Conservation (phyloP, 805 yeast species). For the Osmozyma mogii region DNA sequence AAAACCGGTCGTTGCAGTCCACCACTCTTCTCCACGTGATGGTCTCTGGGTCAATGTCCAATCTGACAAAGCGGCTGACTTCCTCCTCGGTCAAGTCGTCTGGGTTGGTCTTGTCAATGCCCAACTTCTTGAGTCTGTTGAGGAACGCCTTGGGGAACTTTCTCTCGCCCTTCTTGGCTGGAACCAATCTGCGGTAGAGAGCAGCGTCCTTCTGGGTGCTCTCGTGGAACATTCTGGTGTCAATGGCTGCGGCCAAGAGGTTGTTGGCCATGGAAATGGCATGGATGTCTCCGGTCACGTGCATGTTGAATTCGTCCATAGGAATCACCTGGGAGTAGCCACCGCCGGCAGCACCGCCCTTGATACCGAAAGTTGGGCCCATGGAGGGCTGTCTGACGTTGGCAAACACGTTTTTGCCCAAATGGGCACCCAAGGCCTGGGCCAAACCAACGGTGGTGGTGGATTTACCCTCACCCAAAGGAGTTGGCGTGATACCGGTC, state of each 20-base stretch:
- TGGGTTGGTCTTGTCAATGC: conserved; percentile 63
- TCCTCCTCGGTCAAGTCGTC: conserved; percentile 68
- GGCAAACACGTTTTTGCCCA: conserved; percentile 62
- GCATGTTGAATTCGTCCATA: conserved; percentile 85
- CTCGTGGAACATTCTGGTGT: conserved; percentile 82
- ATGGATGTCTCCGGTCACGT: conserved; percentile 79
- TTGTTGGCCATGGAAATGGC: conserved; percentile 80
- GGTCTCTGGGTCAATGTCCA: conserved; percentile 71
- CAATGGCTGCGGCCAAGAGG: conserved; percentile 77
- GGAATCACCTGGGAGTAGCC: conserved; percentile 84
- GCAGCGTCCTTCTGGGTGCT: conserved; percentile 66
- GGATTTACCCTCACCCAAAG: conserved; percentile 80
- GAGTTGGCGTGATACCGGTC: conserved; percentile 82
- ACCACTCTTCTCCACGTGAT: conserved; percentile 81
- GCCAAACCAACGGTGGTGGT: conserved; percentile 80
- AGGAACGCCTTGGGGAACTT: conserved; percentile 61
- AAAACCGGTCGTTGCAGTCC: conserved; percentile 74
- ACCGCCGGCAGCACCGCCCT: conserved; percentile 91
- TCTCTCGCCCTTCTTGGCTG: conserved; percentile 62
- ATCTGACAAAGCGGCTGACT: conserved; percentile 52
- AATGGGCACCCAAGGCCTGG: conserved; percentile 73
- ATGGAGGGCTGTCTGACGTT: conserved; percentile 82
- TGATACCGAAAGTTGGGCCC: conserved; percentile 86
- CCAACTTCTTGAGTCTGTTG: conserved; percentile 58
- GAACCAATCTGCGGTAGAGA: conserved; percentile 67